phyloP scores from a whole-genome alignment of 1,139 yeast genomes.

The Kodamaea sp. region DNA sequence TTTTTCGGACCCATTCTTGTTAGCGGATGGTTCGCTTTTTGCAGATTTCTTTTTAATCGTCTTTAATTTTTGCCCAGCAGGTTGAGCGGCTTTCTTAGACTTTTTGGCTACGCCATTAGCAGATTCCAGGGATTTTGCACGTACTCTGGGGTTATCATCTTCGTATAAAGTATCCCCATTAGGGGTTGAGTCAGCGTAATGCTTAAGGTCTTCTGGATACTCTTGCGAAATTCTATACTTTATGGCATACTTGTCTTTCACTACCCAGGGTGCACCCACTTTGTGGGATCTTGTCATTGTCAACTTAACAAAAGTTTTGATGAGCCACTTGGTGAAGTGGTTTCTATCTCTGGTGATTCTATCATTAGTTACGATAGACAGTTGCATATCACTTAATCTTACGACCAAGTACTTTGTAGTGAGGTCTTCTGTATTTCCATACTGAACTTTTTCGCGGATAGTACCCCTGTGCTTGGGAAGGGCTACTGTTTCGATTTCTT shows the following conservation, averaged over 20 bases:
- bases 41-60: slow-evolving; percentile 6
- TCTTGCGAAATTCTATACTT: slow-evolving; percentile 59
- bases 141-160: slow-evolving; percentile 5
- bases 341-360: slow-evolving; percentile 82
- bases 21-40: slow-evolving; percentile 3
- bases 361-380: slow-evolving; percentile 69
- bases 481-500: slow-evolving; percentile 9
- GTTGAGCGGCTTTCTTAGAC: slow-evolving; percentile 3
- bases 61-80: slow-evolving; percentile 1
- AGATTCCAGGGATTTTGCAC: background rate
- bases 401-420: slow-evolving; percentile 65
- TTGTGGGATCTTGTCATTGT: slow-evolving; percentile 80
- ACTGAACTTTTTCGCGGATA: slow-evolving; percentile 49
- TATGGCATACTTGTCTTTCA: slow-evolving; percentile 72
- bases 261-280: slow-evolving; percentile 96
- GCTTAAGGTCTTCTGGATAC: slow-evolving; percentile 55
- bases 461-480: slow-evolving; percentile 38
- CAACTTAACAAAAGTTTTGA: slow-evolving; percentile 84
- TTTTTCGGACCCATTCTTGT: slow-evolving; percentile 5
- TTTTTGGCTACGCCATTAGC: slow-evolving; percentile 1
- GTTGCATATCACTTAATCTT: slow-evolving; percentile 50
- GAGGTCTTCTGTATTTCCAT: slow-evolving; percentile 57
- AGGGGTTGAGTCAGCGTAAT: slow-evolving; percentile 42
- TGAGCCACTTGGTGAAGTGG: slow-evolving; percentile 84
- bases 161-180: slow-evolving; percentile 36